Conservation (phyloP, 2,329 filamentous ascomycete genomes). For the Cladophialophora exuberans region DNA sequence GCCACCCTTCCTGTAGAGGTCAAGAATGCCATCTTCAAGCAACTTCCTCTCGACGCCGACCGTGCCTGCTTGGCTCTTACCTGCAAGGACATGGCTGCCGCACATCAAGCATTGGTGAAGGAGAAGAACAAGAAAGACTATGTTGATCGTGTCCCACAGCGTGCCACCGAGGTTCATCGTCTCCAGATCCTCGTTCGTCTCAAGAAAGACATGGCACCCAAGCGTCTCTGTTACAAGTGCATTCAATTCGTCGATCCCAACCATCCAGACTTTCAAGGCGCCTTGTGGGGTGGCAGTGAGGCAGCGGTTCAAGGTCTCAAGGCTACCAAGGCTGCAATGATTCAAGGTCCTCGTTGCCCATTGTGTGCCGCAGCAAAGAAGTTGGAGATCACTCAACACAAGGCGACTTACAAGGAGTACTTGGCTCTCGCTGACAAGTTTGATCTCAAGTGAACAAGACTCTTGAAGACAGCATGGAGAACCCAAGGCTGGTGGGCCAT, state of each 20-base stretch:
- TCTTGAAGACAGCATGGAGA: neutral
- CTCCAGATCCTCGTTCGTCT: constrained; percentile 29
- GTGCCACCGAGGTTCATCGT: constrained; percentile 18
- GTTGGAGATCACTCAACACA: constrained; percentile 15
- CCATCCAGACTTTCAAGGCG: constrained; percentile 5
- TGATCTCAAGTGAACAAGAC: constrained; percentile 5
- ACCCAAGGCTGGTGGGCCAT: neutral
- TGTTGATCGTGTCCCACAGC: constrained; percentile 8
- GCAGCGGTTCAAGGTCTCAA: neutral
- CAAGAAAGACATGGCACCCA: constrained; percentile 16
- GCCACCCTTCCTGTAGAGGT: constrained; percentile 24
- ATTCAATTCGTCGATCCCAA: constrained; percentile 17
- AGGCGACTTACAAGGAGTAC: constrained; percentile 15
- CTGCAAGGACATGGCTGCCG: constrained; percentile 27
- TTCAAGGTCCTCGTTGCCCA: constrained; percentile 25
- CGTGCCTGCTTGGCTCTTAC: constrained; percentile 28
- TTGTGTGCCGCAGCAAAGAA: constrained; percentile 18
- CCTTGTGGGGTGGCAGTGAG: constrained; percentile 22
- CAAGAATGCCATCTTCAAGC: constrained; percentile 21
- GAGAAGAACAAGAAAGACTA: constrained; percentile 12
- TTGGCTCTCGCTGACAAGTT: constrained; percentile 19
- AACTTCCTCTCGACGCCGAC: constrained; percentile 23
- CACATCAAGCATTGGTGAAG: constrained; percentile 23
- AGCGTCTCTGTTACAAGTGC: constrained; percentile 30
- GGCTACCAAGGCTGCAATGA: constrained; percentile 18